Conservation (phyloP, 1,284 basidiomycete genomes). For the Sutorius eximius region DNA sequence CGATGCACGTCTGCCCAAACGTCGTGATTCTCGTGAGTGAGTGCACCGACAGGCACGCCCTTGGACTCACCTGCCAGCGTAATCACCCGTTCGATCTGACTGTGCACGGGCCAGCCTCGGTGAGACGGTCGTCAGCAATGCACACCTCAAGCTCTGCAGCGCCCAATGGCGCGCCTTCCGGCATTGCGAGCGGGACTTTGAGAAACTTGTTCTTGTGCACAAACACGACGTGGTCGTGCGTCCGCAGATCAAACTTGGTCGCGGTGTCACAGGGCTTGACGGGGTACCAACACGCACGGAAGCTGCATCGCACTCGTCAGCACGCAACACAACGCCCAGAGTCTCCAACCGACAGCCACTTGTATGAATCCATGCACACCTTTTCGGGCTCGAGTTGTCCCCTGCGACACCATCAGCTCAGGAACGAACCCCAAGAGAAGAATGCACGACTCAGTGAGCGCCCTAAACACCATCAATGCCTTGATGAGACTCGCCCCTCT, state of each 20-base stretch:
- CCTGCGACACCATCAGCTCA: conserved; percentile 38
- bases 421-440: background rate
- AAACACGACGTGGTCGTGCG: conserved; percentile 89
- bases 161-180: conserved; percentile 65
- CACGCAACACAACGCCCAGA: no score
- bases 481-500: conserved; percentile 83
- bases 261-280: conserved; percentile 83
- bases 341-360: conserved; percentile 67
- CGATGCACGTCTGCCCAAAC: conserved; percentile 77
- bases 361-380: conserved; percentile 94
- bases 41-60: conserved; percentile 71
- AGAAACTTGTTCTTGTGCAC: conserved; percentile 91
- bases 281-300: conserved; percentile 90
- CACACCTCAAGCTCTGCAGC: conserved; percentile 77
- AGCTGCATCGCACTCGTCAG: conserved; percentile 44
- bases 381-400: conserved; percentile 89
- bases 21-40: conserved; percentile 91
- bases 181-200: conserved; percentile 68
- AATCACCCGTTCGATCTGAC: conserved; percentile 81
- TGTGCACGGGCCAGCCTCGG: background rate
- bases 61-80: conserved; percentile 59
- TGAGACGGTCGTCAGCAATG: conserved; percentile 8
- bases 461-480: conserved; percentile 81
- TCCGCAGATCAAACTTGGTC: conserved; percentile 72
- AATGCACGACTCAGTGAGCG: conserved; percentile 74